These are phyloP conservation scores for Chytriomyces confervae DNA, from an alignment of 192 early-diverging fungal genomes.

Conservation along the genomic window DNA sequence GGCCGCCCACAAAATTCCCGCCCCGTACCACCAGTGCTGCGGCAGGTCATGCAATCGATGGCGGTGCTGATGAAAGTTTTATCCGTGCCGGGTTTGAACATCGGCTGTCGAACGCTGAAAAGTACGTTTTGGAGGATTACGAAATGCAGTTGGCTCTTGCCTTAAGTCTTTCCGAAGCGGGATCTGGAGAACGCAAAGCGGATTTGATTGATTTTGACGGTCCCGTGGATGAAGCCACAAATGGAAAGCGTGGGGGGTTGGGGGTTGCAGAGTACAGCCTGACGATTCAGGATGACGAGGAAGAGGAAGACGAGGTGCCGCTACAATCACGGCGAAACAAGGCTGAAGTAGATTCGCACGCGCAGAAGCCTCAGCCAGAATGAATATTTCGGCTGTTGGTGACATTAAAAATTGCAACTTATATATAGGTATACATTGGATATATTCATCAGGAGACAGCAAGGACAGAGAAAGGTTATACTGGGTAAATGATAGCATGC, in stretches of 20 bases:
- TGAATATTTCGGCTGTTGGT: no score
- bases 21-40: not conserved
- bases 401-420: no score
- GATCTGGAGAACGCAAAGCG: not conserved
- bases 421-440: no score
- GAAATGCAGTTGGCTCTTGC: slow-evolving; percentile 61
- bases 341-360: not conserved
- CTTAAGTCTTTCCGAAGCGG: slow-evolving; percentile 29
- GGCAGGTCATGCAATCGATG: not conserved
- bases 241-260: not conserved
- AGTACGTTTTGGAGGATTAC: slow-evolving; percentile 52
- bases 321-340: not conserved
- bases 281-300: not conserved
- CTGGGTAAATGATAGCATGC: no score
- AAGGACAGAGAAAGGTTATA: no score
- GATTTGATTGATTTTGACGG: not conserved
- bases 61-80: not conserved
- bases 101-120: slow-evolving; percentile 12
- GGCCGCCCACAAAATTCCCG: not conserved
- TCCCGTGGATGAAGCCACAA: not conserved
- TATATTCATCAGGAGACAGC: no score
- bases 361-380: not conserved
- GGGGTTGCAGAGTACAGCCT: not conserved
- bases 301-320: not conserved
- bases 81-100: not conserved